Conservation (phyloP, 2,329 filamentous ascomycete species). For the Juglanconis sp. region DNA sequence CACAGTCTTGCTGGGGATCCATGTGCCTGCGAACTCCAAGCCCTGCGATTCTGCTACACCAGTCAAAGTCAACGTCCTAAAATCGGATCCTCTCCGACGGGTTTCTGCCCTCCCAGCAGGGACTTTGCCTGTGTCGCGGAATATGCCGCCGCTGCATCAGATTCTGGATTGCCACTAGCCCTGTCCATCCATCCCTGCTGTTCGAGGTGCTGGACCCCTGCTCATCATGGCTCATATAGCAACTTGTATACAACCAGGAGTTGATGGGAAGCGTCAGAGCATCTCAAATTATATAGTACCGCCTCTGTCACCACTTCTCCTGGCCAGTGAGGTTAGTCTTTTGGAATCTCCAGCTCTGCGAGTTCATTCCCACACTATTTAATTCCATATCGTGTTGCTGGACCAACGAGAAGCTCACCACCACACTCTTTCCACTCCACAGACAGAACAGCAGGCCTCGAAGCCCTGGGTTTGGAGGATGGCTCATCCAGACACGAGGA, state of each 20-base stretch:
- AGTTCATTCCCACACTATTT: background rate
- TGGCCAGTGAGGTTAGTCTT: conserved; percentile 42
- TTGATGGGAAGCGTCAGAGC: conserved; percentile 36
- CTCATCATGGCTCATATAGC: conserved; percentile 60
- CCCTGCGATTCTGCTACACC: conserved; percentile 9
- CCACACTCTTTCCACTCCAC: conserved; percentile 7
- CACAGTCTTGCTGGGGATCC: conserved; percentile 9
- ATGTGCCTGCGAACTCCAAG: conserved; percentile 6
- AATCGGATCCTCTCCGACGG: conserved; percentile 11
- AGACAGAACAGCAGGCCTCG: conserved; percentile 28
- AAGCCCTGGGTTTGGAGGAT: conserved; percentile 58
- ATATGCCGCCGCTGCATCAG: conserved; percentile 13
- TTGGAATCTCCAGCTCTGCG: conserved; percentile 25
- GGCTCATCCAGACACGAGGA: conserved; percentile 52
- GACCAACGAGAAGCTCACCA: conserved; percentile 9
- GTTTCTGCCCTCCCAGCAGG: conserved; percentile 13
- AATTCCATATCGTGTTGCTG: conserved; percentile 17
- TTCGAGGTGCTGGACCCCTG: conserved; percentile 16
- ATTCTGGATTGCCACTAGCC: conserved; percentile 14
- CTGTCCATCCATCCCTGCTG: conserved; percentile 2
- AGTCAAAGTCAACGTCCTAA: background rate
- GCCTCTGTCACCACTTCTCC: conserved; percentile 42
- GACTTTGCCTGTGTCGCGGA: conserved; percentile 14
- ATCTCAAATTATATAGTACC: conserved; percentile 50
- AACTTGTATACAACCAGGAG: conserved; percentile 50